Evolutionary conservation across 1,284 basidiomycete genomes (phyloP), one percentile per base, ranked within the genome.

Genomic region (Hemileia vastatrix): DNA sequence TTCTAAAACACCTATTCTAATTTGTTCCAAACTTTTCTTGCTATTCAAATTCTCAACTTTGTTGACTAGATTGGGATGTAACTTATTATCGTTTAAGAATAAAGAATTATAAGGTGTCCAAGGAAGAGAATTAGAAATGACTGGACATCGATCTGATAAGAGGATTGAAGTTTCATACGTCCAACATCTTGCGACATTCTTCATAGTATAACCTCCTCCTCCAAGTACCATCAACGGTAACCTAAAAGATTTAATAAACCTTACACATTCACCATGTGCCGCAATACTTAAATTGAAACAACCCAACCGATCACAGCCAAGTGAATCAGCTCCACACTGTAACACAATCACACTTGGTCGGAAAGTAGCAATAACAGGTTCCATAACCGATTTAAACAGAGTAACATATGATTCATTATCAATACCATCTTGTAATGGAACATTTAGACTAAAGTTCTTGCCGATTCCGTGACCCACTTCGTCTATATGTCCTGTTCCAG

Each of bases 221-320:
- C 94, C 94, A 1, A 98, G 77, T 5, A 95, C 87, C 15, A 98
- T 80, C 4, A 97, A 79, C 0, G 94, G 94, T 0, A 96, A 82
- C 64, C 86, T 85, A 78, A 90, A 97, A 61, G 86, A 86, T 70
- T 93, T 86, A 64, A 97, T 90, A 76, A 93, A 96, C 71, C 93
- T 86, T 11, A 98, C 93, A 75, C 94, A 97, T 78, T 97, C 93
- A 36, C 94, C 94, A 71, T 98, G 94, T 0, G 92, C 94, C n/a
- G 90, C 88, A 67, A 97, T 97, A n/a, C 89, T 93, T 9, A 99
- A 81, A 72, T 99, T 98, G 83, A 98, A 99, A 1, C 92, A 92
- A 21, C 94, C 94, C 0, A 99, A 80, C 49, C 94, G 81, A 76
- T 98, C 95, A 67, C 90, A 88, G 1, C 94, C 94, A 3, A 98